These are phyloP conservation scores for Primulina tabacum DNA, from an alignment of 257 asterid genomes.

Conservation along the genomic window DNA sequence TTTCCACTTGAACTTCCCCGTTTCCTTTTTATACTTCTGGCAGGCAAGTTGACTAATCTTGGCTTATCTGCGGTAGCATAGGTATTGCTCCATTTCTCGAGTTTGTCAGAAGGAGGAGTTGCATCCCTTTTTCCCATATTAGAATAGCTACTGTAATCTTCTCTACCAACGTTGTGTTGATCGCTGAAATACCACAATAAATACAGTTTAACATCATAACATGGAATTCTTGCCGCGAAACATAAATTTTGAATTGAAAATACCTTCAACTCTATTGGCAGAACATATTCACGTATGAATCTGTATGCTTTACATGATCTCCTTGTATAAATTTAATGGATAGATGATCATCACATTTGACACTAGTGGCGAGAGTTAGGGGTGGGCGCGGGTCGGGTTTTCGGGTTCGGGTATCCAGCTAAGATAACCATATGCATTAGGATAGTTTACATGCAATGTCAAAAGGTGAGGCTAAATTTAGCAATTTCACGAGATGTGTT, in stretches of 20 bases:
- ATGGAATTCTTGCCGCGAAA: neutral
- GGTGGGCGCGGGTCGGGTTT: too few species aligned
- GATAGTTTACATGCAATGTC: too few species aligned
- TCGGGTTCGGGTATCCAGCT: too few species aligned
- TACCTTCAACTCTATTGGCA: neutral
- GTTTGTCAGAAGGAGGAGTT: slow-evolving; percentile 30
- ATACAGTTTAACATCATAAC: slow-evolving; percentile 18
- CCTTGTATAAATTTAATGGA: neutral
- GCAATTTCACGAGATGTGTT: too few species aligned
- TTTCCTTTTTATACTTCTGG: slow-evolving; percentile 36
- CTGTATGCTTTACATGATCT: neutral
- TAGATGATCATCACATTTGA: too few species aligned
- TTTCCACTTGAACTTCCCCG: slow-evolving; percentile 51
- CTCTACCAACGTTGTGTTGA: slow-evolving; percentile 29
- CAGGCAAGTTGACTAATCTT: slow-evolving; percentile 49
- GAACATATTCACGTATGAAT: neutral
- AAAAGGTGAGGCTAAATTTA: too few species aligned
- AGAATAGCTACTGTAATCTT: slow-evolving; percentile 27
- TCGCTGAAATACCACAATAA: slow-evolving; percentile 35
- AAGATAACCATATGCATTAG: too few species aligned
- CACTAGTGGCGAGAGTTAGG: too few species aligned
- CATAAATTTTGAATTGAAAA: neutral
- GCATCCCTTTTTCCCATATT: slow-evolving; percentile 23
- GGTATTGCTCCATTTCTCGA: slow-evolving; percentile 22
- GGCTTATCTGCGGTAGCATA: slow-evolving; percentile 27